Base-by-base conservation (phyloP, 1,139 yeast species). In the Meyerozyma sp. region DNA sequence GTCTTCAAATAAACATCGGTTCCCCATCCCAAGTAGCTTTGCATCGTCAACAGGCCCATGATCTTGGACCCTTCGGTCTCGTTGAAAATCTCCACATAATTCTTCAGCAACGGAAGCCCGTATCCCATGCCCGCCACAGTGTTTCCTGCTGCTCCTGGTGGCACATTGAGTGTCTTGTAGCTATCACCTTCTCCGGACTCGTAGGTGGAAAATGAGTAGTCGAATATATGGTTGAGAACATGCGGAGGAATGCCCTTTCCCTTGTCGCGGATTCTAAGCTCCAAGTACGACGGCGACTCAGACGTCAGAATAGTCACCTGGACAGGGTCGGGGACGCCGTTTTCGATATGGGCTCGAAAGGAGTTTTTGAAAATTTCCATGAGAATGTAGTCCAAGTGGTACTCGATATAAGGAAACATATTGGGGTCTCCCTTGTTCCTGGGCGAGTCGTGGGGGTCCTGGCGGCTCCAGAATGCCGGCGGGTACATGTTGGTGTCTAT, bases 51-150 rank as follows among this genome's bases (percentile, higher is more conserved):
- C 62, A 75, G 79, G 1, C 98, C 98, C 55, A 76, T 68, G 27
- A 61, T 57, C 6, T 44, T 41, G 8, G 48, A 49, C 6, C 51
- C 53, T 5, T 51, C 43, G 4, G 70, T 61, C 35, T 67, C 71
- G 46, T 71, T 70, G 51, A 73, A 73, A 2, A 69, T 66, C 51
- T 73, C 77, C n/a, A 70, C 63, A 52, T 73, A 73, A 48, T 68
- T 68, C 56, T 79, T 78, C 66, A 93, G 87, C 48, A 91, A 68
- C 1, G 98, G 98, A 43, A 91, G 65, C 0, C 98, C 98, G 58
- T 89, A 91, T 0, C 98, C 98, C 87, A 93, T 84, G 0, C 98
- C 98, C 0, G 97, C 96, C 29, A 90, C 88, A 6, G 81, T 76
- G 54, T 84, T 80, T 0, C 84, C 83, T 1, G 84, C 86, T 32